Evolutionary conservation across 2,329 filamentous ascomycete genomes (phyloP), one percentile per base, ranked within the genome.

Genomic region (Sordariomycetes sp.): DNA sequence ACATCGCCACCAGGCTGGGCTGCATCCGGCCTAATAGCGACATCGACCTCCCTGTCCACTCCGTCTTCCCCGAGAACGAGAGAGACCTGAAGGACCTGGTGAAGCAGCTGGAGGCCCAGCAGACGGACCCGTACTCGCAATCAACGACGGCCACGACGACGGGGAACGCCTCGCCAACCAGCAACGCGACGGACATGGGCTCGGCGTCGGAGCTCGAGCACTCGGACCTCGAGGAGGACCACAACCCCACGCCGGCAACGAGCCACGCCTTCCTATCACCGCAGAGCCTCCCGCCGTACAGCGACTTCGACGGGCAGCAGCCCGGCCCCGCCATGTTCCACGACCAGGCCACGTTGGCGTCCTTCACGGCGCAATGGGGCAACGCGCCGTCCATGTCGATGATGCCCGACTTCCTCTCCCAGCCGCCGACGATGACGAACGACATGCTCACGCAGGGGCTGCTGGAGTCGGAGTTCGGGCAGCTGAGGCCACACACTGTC

Each of bases 21-120:
- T 85, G 82, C 72, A 83, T 86, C 64, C 78, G 82, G 58, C 80
- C 80, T 20, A 83, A 83, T 64, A 79, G 76, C 65, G 83, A 86
- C 64, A 76, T 81, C 67, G 76, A 85, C 67, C 71, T 83, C 55
- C 80, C 80, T 22, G 75, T 79, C 24, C 78, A 81, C 62, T 76
- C 78, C 2, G 74, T 82, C 28, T 85, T 86, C 66, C 82, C 83
- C 58, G 82, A 86, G 66, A 79, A 83, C 64, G 80, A 82, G 65
- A 75, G 78, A 14, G 81, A 80, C 59, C 74, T 85, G 65, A 72
- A 73, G 16, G 80, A 82, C 64, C 70, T 86, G 53, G 80, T 80
- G 18, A 74, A 75, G 10, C 79, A 83, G 65, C 70, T 86, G 12
- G 77, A 74, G 59, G 72, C 74, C 55, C 72, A 74, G 53, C 75